Evolutionary conservation across 169 alveolate species (phyloP), one percentile per base, ranked within the genome.

Genomic region (Plasmodium billcollinsi): DNA sequence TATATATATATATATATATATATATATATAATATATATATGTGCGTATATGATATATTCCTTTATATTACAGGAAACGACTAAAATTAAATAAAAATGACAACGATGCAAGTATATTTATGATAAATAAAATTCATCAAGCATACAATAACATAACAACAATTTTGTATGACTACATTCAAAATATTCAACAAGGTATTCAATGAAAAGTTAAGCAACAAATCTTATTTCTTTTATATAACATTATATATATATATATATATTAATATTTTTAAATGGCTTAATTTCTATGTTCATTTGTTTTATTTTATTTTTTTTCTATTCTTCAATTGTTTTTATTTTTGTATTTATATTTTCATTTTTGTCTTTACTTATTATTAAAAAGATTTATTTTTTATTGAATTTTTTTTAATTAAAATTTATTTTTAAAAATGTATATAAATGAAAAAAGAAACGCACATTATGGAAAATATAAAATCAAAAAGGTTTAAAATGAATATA

Each of bases 31-130:
- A 54, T 54, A 54, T 54, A 54, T 62, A 24, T 62, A 61, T 61
- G 3, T 56, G 9, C 15, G 62, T 52, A n/a, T 52, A 3, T 56
- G 5, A 5, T 12, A 1, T 14, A 15, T 56, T 15, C 24, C 11
- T 56, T 18, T 56, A 56, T 58, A 7, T 14, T 70, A 18, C 33
- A 83, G 91, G 63, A 83, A 83, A 9, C 80, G 91, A 18, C 54
- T 83, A 8, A 83, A 56, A n/a, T 49, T 83, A 15, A 49, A 83
- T 20, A 83, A 83, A 83, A 83, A 66, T 73, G 91, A 83, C 67
- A 83, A 83, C 65, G 91, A 83, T 20, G 91, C 91, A 12, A 83
- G 91, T 47, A 83, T 83, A 56, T 83, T 62, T 62, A 83, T 83
- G 91, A 56, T 83, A 29, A 83, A 83, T 50, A 83, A 83, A 69